phyloP scores from a whole-genome alignment of 345 rosid species.

The Populus ilicifolia region DNA sequence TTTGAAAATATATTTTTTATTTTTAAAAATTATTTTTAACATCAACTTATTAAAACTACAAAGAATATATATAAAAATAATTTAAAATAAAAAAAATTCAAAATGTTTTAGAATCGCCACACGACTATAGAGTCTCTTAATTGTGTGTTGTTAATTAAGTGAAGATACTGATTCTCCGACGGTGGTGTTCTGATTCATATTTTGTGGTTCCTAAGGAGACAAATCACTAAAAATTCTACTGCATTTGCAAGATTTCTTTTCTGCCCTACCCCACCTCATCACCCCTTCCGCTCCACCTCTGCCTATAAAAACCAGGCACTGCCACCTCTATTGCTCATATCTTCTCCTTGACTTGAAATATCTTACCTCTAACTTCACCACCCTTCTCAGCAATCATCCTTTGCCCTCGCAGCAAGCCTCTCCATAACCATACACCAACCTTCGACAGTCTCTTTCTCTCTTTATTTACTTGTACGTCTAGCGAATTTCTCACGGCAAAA shows the following conservation, averaged over 20 bases:
- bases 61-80: too few species aligned
- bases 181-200: conserved; percentile 14
- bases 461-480: not conserved
- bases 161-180: conserved; percentile 42
- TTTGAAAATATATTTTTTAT: too few species aligned
- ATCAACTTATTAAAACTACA: too few species aligned
- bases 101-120: too few species aligned
- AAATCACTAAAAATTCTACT: conserved; percentile 53
- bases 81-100: too few species aligned
- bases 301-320: conserved; percentile 62
- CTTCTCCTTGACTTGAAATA: conserved; percentile 22
- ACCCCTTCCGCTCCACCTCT: conserved; percentile 11
- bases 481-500: not conserved
- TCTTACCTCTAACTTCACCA: not conserved
- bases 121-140: not conserved
- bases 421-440: not conserved
- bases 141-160: not conserved
- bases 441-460: not conserved
- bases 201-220: conserved; percentile 53
- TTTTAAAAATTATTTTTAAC: too few species aligned
- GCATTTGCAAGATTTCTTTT: conserved; percentile 35
- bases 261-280: conserved; percentile 33
- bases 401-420: conserved; percentile 5
- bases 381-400: conserved; percentile 6
- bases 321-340: conserved; percentile 48